These are phyloP conservation scores for Linaria vulgaris DNA, from an alignment of 257 asterid genomes.

Conservation along the genomic window DNA sequence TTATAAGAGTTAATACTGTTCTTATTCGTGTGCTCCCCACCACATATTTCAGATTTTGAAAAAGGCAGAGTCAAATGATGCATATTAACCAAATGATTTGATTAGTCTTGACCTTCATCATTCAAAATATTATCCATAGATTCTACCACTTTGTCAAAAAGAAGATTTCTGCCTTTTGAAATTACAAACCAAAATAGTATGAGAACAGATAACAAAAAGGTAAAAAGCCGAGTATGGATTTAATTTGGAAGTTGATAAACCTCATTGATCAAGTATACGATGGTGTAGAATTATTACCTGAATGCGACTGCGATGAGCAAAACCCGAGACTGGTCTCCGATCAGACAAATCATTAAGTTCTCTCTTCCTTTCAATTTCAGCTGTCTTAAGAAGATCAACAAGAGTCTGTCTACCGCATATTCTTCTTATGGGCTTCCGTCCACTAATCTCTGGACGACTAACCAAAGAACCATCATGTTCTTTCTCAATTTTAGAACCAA, in stretches of 20 bases:
- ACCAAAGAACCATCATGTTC: constrained; percentile 33
- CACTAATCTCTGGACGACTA: constrained; percentile 28
- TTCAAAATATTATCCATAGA: background rate
- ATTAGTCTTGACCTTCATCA: background rate
- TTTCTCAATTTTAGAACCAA: constrained; percentile 47
- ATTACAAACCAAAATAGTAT: too few relatives aligned
- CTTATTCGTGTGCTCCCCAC: background rate
- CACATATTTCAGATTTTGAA: background rate
- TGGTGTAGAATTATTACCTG: constrained; percentile 55
- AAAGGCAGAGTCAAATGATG: too few relatives aligned
- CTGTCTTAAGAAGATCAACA: constrained; percentile 70
- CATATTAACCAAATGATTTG: background rate
- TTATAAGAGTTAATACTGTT: background rate
- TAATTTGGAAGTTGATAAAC: too few relatives aligned
- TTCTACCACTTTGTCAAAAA: too few relatives aligned
- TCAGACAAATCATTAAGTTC: constrained; percentile 64
- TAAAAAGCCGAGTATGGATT: too few relatives aligned
- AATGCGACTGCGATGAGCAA: constrained; percentile 86
- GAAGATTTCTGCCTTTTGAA: too few relatives aligned
- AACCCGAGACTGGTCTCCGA: constrained; percentile 65
- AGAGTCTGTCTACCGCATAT: constrained; percentile 91
- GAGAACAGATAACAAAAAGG: too few relatives aligned
- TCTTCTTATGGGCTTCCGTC: constrained; percentile 55
- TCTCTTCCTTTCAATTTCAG: constrained; percentile 65
- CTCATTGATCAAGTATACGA: too few relatives aligned